Evolutionary conservation across 176 grass and related monocot genomes (phyloP), one percentile per base, ranked within the genome.

Genomic region (Rhynchospora breviuscula): DNA sequence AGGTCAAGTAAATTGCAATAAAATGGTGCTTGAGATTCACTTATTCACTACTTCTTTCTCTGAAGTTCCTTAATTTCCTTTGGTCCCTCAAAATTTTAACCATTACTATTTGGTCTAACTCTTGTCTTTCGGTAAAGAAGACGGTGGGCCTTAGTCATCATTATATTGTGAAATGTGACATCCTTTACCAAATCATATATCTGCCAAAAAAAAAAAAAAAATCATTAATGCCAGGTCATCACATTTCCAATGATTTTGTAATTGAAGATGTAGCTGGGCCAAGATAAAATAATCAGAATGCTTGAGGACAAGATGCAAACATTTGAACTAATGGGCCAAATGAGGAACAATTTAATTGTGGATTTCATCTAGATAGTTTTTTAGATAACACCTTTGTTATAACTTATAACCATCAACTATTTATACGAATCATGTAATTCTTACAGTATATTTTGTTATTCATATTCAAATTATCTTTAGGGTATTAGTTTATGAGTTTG

Each of bases 401-500:
- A 23, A 75, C 7, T 72, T 22, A 4, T 35, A 23, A 75, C 7
- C 47, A 26, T 52, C 19, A 53, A 26, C 46, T 76, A 10, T 53
- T 76, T 53, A 2, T 15, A 46, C 29, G 14, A 76, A 76, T 76
- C 1, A 76, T 54, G 21, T 51, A 14, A 54, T 29, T 17, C 22
- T 29, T 21, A 13, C 49, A 18, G 23, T 62, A 63, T 35, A 8
- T 60, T 56, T 68, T 71, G 60, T 14, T 18, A 79, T 69, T 77
- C 67, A 10, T 44, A 21, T 67, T 69, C 9, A 60, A 82, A n/a
- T 15, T 68, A 31, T 31, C 10, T 43, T 78, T 85, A 97, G 94
- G 89, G 90, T 97, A 3, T 91, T 97, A 61, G 91, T 97, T n/a
- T 97, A 97, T 60, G 94, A 97, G 71, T 97, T 89, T 54, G 89